A percentile compares a stretch with the other conserved stretches of the same genome.
Evolutionary conservation across 345 rosid genomes (phyloP).

Genomic region (Boechera stricta): DNA sequence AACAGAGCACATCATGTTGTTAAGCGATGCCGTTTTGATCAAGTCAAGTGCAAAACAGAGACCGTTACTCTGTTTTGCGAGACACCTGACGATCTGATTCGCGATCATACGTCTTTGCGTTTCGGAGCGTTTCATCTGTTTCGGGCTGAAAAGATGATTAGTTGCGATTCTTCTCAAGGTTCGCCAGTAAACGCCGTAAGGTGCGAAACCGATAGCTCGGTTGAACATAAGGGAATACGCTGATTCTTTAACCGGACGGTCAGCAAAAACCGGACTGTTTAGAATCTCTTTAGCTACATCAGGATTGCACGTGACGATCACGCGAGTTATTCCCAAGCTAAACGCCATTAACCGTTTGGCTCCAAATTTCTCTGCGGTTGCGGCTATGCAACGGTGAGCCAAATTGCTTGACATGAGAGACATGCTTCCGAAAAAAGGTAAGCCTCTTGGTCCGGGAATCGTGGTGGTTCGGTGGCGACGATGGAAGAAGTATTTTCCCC

Average conservation of each 20-base stretch:
- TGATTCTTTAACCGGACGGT: slow-evolving; percentile 81
- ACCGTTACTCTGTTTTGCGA: slow-evolving; percentile 35
- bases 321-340: slow-evolving; percentile 71
- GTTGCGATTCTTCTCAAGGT: slow-evolving; percentile 65
- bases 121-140: slow-evolving; percentile 59
- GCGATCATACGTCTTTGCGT: slow-evolving; percentile 54
- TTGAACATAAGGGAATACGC: slow-evolving; percentile 75
- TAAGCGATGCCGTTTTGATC: slow-evolving; percentile 70
- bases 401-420: slow-evolving; percentile 59
- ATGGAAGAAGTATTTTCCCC: slow-evolving; percentile 61
- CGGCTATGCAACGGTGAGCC: slow-evolving; percentile 67
- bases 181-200: slow-evolving; percentile 80
- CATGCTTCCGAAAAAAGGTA: slow-evolving; percentile 74
- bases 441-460: slow-evolving; percentile 79
- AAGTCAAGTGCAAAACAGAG: slow-evolving; percentile 51
- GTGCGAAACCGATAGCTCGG: slow-evolving; percentile 80
- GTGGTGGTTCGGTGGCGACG: slow-evolving; percentile 36
- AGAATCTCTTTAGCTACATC: slow-evolving; percentile 73
- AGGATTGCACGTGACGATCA: slow-evolving; percentile 67
- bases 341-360: slow-evolving; percentile 77
- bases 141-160: slow-evolving; percentile 67
- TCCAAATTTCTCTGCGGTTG: slow-evolving; percentile 52
- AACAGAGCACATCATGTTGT: slow-evolving; percentile 77
- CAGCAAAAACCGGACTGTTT: slow-evolving; percentile 68
- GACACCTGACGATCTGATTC: slow-evolving; percentile 52